Conservation (phyloP, 1,284 basidiomycete genomes). For the Neolentinus lepideus region DNA sequence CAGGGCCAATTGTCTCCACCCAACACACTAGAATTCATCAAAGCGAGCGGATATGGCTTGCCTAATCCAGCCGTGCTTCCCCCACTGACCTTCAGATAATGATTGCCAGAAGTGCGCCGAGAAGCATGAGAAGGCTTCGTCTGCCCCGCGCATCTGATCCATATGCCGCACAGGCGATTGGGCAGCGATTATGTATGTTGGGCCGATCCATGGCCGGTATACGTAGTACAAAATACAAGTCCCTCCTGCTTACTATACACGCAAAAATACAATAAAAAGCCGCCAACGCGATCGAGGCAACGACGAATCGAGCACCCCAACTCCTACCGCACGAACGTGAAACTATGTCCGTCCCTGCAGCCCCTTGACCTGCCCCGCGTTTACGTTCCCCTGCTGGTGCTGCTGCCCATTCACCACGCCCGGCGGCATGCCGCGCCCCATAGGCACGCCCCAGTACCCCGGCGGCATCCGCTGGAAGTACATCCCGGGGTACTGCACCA, state of each 20-base stretch:
- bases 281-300: constrained; percentile 4
- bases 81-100: background rate
- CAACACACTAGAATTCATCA: background rate
- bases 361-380: background rate
- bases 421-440: constrained; percentile 20
- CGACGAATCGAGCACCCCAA: no score
- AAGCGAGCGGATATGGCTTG: background rate
- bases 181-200: no score
- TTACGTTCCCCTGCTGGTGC: constrained; percentile 17
- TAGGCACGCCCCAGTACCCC: constrained; percentile 18
- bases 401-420: constrained; percentile 17
- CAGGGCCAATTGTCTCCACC: no score
- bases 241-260: background rate
- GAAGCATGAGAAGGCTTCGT: background rate
- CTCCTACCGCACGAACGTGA: no score
- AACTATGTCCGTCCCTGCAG: constrained; percentile 24
- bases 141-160: background rate
- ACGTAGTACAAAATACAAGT: background rate
- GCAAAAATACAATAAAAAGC: background rate
- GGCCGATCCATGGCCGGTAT: no score
- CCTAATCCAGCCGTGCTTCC: background rate
- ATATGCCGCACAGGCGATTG: no score
- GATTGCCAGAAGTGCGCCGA: background rate
- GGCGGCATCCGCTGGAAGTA: constrained; percentile 17
- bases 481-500: constrained; percentile 18